phyloP scores from a whole-genome alignment of 2,329 filamentous ascomycete genomes.

The Aspergillus terreus region DNA sequence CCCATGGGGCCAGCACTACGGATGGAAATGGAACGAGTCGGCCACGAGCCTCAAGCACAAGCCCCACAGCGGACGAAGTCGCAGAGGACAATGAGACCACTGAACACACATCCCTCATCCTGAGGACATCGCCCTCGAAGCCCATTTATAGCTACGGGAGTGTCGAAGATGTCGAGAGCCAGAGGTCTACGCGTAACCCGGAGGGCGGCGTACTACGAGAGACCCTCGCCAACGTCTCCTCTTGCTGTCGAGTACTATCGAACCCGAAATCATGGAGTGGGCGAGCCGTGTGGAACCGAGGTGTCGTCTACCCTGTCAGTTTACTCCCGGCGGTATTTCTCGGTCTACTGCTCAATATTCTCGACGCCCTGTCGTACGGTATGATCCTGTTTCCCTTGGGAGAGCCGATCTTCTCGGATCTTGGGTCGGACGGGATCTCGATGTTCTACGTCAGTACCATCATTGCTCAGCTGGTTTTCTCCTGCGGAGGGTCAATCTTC shows the following conservation, averaged over 20 bases:
- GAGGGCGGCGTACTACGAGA: slow-evolving; percentile 12
- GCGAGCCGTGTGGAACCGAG: slow-evolving; percentile 60
- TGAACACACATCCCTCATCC: slow-evolving; percentile 36
- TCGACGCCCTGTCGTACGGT: slow-evolving; percentile 93
- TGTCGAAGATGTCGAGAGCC: slow-evolving; percentile 29
- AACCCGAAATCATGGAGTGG: slow-evolving; percentile 71
- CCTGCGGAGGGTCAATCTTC: slow-evolving; percentile 78
- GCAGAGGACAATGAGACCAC: slow-evolving; percentile 21
- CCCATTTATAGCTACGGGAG: slow-evolving; percentile 28
- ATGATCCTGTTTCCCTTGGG: slow-evolving; percentile 95
- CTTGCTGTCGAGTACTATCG: slow-evolving; percentile 34
- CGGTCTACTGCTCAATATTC: slow-evolving; percentile 82
- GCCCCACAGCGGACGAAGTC: neutral
- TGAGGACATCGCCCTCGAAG: slow-evolving; percentile 25
- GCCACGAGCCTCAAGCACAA: slow-evolving; percentile 8
- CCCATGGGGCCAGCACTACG: slow-evolving; percentile 1
- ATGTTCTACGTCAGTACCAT: slow-evolving; percentile 99
- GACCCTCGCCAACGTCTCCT: slow-evolving; percentile 17
- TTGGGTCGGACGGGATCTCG: slow-evolving; percentile 91
- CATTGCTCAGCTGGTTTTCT: slow-evolving; percentile 86
- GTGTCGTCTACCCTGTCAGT: slow-evolving; percentile 63
- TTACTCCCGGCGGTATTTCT: slow-evolving; percentile 83
- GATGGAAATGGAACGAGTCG: slow-evolving; percentile 15
- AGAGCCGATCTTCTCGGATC: slow-evolving; percentile 74
- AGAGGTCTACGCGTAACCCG: slow-evolving; percentile 13